These are phyloP conservation scores for Hypoxylon rickii DNA, from an alignment of 495 filamentous ascomycete species.

Conservation along the genomic window DNA sequence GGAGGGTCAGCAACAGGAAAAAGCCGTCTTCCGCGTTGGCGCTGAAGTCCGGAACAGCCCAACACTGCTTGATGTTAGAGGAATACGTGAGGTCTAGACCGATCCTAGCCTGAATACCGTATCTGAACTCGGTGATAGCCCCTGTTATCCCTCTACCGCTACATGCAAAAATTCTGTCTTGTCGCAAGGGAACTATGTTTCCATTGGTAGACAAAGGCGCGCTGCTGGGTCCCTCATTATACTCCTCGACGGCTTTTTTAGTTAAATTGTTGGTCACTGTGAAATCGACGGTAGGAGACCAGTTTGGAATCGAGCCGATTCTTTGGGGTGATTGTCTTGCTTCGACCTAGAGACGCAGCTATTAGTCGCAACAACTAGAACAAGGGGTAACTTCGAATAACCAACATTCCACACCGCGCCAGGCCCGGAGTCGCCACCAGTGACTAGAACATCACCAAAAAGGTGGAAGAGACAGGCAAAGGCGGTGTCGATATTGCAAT, in stretches of 20 bases:
- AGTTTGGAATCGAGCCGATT: constrained; percentile 65
- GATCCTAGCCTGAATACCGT: constrained; percentile 71
- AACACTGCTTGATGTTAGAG: constrained; percentile 47
- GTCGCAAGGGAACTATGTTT: constrained; percentile 24
- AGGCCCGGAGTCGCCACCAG: constrained; percentile 79
- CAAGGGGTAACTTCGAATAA: constrained; percentile 14
- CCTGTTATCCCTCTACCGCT: constrained; percentile 63
- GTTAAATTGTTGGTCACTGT: constrained; percentile 49
- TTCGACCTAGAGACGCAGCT: constrained; percentile 34
- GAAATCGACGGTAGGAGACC: constrained; percentile 80
- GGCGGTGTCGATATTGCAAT: constrained; percentile 65
- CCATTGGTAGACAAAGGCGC: constrained; percentile 4
- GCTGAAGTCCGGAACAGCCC: constrained; percentile 45
- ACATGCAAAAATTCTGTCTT: constrained; percentile 62
- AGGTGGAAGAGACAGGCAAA: constrained; percentile 60
- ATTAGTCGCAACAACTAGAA: constrained; percentile 23
- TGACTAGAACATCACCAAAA: constrained; percentile 74
- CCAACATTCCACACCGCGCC: constrained; percentile 77
- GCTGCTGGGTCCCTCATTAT: constrained; percentile 4
- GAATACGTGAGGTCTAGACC: constrained; percentile 56
- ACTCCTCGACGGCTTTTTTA: constrained; percentile 14
- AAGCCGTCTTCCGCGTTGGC: constrained; percentile 29
- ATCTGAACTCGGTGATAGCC: constrained; percentile 69
- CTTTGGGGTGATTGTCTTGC: constrained; percentile 51
- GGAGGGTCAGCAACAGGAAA: constrained; percentile 56